phyloP scores from a whole-genome alignment of 2,329 filamentous ascomycete genomes.

The Colletotrichum sp. region DNA sequence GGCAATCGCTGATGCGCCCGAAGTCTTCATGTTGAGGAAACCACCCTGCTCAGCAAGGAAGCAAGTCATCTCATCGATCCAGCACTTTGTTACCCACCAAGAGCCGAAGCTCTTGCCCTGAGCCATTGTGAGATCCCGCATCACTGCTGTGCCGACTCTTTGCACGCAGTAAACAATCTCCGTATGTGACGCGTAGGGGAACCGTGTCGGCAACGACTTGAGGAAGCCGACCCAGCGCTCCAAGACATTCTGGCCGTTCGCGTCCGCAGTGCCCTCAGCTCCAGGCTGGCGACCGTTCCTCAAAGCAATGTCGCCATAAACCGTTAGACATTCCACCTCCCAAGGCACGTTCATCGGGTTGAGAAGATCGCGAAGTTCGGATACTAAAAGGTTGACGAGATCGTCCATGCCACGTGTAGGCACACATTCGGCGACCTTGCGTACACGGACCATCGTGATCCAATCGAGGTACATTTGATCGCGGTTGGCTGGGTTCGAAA shows the following conservation, averaged over 20 bases:
- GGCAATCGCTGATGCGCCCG: constrained; percentile 32
- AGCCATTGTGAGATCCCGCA: constrained; percentile 81
- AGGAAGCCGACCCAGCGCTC: constrained; percentile 82
- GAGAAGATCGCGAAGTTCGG: constrained; percentile 73
- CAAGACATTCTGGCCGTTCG: constrained; percentile 68
- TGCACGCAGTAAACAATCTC: constrained; percentile 81
- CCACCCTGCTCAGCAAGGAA: constrained; percentile 91
- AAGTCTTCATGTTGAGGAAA: constrained; percentile 71
- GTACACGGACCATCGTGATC: constrained; percentile 68
- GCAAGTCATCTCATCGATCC: constrained; percentile 91
- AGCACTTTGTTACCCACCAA: constrained; percentile 96
- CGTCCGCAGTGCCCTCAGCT: constrained; percentile 39
- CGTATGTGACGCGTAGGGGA: constrained; percentile 74
- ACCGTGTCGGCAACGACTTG: constrained; percentile 69
- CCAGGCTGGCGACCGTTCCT: constrained; percentile 50
- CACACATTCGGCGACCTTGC: constrained; percentile 68
- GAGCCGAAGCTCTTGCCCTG: constrained; percentile 84
- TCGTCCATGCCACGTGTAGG: constrained; percentile 71
- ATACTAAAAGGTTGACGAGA: constrained; percentile 64
- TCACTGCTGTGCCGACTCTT: constrained; percentile 75
- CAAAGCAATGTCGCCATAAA: constrained; percentile 62
- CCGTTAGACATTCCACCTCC: constrained; percentile 66
- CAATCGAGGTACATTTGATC: constrained; percentile 97
- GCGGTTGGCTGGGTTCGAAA: constrained; percentile 86
- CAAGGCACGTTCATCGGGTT: constrained; percentile 71